Percentiles rank a stretch among this genome's conserved stretches.
Conservation (phyloP, 768 basidiomycete genomes). For the Trametes punicea region DNA sequence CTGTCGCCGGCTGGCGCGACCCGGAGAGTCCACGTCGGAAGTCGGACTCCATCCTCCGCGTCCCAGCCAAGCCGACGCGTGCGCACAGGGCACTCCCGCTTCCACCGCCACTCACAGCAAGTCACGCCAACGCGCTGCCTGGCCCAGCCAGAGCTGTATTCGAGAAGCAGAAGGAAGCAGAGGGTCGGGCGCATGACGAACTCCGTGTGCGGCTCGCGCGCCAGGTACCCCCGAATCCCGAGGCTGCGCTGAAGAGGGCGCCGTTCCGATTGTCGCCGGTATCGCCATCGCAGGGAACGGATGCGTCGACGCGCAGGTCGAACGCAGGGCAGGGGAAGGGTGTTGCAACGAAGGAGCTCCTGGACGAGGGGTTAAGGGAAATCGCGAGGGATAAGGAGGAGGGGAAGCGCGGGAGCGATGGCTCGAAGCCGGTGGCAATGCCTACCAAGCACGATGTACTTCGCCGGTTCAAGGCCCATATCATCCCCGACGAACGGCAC, state of each 20-base stretch:
- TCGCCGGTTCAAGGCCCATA: constrained; percentile 8
- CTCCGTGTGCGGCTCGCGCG: constrained; percentile 2
- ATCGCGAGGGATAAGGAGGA: background rate
- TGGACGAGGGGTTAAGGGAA: constrained; percentile 3
- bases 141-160: background rate
- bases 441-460: constrained; percentile 1
- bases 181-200: background rate
- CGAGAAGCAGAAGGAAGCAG: background rate
- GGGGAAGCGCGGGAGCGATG: background rate
- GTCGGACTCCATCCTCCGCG: background rate
- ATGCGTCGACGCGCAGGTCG: background rate
- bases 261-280: background rate
- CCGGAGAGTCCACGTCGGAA: background rate
- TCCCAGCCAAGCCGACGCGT: background rate
- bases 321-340: background rate
- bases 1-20: background rate
- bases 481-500: constrained; percentile 9
- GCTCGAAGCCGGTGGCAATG: background rate
- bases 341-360: background rate
- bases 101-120: background rate
- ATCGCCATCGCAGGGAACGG: background rate
- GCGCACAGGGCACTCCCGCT: background rate
- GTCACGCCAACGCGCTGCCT: background rate
- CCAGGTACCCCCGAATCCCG: background rate
- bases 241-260: background rate